Evolutionary conservation across 148 eudicot genomes (phyloP).

Genomic region (Rhododendron simsii): DNA sequence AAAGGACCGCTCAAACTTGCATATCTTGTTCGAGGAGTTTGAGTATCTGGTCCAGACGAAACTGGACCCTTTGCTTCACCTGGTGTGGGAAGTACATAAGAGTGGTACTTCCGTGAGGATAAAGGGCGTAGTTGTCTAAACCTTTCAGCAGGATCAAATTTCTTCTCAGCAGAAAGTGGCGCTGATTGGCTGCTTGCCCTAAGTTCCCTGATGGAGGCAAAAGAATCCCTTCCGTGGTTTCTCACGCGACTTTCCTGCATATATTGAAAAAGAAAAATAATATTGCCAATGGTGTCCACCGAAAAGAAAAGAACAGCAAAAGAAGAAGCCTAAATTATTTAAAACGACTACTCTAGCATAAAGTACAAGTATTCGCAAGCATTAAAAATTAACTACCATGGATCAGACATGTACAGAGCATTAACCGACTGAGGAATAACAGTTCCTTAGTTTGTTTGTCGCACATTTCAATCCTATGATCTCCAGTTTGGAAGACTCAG

Average conservation of each 20-base stretch:
- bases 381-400: neutral
- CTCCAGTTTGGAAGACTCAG: neutral
- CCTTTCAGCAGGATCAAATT: conserved; percentile 58
- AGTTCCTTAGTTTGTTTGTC: neutral
- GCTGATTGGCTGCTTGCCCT: conserved; percentile 70
- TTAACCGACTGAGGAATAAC: neutral
- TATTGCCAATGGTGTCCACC: neutral
- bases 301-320: neutral
- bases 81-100: conserved; percentile 86
- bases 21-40: conserved; percentile 30
- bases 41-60: conserved; percentile 28
- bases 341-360: neutral
- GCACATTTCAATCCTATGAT: neutral
- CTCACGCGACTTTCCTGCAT: conserved; percentile 36
- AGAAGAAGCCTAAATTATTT: neutral
- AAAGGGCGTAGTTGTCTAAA: conserved; percentile 48
- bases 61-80: conserved; percentile 38
- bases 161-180: conserved; percentile 60
- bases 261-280: neutral
- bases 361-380: neutral
- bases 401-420: neutral
- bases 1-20: conserved; percentile 34
- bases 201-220: conserved; percentile 27
- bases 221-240: conserved; percentile 23
- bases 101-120: conserved; percentile 28